Base-by-base conservation (phyloP, 169 alveolate species). In the Plasmodium malariae region DNA sequence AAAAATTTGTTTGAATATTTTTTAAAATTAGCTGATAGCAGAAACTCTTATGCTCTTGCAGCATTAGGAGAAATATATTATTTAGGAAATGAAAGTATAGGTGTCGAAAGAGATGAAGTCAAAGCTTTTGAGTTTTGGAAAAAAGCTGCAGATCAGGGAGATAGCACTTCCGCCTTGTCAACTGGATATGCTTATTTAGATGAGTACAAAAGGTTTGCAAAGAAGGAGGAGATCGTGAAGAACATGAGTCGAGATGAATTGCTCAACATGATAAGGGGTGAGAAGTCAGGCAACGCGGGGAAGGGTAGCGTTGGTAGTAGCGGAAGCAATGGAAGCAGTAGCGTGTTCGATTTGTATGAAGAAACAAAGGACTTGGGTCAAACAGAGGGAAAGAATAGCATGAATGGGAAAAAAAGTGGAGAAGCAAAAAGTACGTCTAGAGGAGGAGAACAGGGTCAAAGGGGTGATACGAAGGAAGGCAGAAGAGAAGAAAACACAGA, bases 111-210 rank as follows among this genome's bases (percentile, higher is more conserved):
- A 19, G 95, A 95, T 87, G 94, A 92, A 45, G 76, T 87, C 14
- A 92, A 95, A 55, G 97, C 97, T 14, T 90, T 95, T 45, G 94
- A 93, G 51, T 92, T 89, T 48, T 95, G 97, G 97, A 91, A 93
- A 19, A 91, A 74, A 74, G 96, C 97, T 3, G 97, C 97, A n/a
- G 95, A 95, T 49, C 83, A 92, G n/a, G 97, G 97, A 4, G 97
- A 95, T 83, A 93, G 92, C 6, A 76, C 94, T n/a, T 95, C 97
- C 24, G 97, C 97, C 7, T 85, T 95, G 54, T 95, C 97, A 5
- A 91, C 95, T 48, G 97, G 97, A 12, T 74, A 93, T 89, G 71
- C 93, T 11, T 83, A 88, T 45, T 40, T 88, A 6, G 95, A 89
- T 73, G 94, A 87, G 83, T 65, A 91, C 88, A 62, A 88, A 80